phyloP scores from a whole-genome alignment of 768 basidiomycete species.

The Termitomyces bulborhizus region DNA sequence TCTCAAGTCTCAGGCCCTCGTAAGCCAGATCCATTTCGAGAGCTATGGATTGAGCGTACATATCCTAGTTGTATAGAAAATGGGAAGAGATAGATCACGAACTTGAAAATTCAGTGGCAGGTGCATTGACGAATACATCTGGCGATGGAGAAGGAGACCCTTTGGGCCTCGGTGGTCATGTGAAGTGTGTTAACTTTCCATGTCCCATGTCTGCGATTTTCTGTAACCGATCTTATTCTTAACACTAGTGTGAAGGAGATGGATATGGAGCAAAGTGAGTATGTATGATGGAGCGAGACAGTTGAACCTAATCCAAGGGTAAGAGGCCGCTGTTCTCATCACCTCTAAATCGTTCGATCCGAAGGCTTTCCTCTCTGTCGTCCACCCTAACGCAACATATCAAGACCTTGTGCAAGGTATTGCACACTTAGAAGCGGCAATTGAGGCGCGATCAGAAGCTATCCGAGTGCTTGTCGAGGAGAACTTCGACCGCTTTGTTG shows the following conservation, averaged over 20 bases:
- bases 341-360: conserved; percentile 96
- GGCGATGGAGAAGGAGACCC: conserved; percentile 69
- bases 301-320: background rate
- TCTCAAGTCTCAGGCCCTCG: conserved; percentile 74
- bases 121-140: conserved; percentile 51
- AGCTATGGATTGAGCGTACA: background rate
- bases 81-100: conserved; percentile 94
- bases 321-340: conserved; percentile 78
- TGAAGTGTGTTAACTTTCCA: conserved; percentile 42
- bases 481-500: conserved; percentile 96
- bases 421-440: conserved; percentile 62
- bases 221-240: background rate
- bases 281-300: background rate
- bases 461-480: conserved; percentile 93
- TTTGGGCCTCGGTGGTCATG: conserved; percentile 62
- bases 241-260: conserved; percentile 50
- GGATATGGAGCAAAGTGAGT: conserved; percentile 75
- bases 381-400: conserved; percentile 94
- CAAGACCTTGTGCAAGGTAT: conserved; percentile 84
- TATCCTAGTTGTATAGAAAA: conserved; percentile 36
- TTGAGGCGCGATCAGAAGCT: conserved; percentile 92
- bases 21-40: conserved; percentile 25
- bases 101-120: conserved; percentile 67
- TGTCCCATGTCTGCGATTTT: background rate
- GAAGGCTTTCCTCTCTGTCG: conserved; percentile 83